Evolutionary conservation across 2,329 filamentous ascomycete species (phyloP).

Genomic region (Chrysoporthe cubensis): DNA sequence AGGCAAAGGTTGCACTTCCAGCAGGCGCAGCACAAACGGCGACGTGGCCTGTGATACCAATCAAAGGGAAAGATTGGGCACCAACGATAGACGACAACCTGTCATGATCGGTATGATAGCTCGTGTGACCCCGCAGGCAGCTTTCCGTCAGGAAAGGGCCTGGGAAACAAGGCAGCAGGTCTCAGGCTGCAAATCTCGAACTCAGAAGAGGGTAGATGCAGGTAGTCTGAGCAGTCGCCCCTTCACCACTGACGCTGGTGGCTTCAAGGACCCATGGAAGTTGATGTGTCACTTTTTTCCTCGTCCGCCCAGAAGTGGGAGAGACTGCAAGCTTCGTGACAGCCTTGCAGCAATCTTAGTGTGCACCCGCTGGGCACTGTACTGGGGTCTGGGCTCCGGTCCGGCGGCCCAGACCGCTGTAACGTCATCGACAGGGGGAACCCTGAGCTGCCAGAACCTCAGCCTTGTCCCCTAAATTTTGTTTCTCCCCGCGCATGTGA

Average conservation of each 20-base stretch:
- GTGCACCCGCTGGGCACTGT: neutral
- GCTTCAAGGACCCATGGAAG: neutral
- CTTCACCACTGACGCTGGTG: neutral
- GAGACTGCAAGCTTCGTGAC: neutral
- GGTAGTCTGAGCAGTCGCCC: neutral
- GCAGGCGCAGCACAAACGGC: neutral
- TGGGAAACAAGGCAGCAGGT: neutral
- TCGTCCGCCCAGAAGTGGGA: neutral
- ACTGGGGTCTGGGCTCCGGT: neutral
- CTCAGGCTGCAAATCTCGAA: too few species aligned
- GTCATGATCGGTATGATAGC: conserved; percentile 4
- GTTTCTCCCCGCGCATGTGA: neutral
- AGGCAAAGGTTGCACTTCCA: neutral
- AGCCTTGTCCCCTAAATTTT: conserved; percentile 18
- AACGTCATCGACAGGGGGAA: conserved; percentile 16
- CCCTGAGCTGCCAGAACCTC: conserved; percentile 8
- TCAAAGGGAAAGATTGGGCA: neutral
- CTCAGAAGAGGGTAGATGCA: neutral
- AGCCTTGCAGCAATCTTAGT: neutral
- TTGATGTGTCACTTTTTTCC: neutral
- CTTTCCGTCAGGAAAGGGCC: neutral
- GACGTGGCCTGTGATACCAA: neutral
- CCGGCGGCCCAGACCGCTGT: conserved; percentile 5
- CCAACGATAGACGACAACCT: neutral
- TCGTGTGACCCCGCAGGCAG: neutral